Evolutionary conservation across 2,329 filamentous ascomycete genomes (phyloP).

Genomic region (Drechslera avenae): DNA sequence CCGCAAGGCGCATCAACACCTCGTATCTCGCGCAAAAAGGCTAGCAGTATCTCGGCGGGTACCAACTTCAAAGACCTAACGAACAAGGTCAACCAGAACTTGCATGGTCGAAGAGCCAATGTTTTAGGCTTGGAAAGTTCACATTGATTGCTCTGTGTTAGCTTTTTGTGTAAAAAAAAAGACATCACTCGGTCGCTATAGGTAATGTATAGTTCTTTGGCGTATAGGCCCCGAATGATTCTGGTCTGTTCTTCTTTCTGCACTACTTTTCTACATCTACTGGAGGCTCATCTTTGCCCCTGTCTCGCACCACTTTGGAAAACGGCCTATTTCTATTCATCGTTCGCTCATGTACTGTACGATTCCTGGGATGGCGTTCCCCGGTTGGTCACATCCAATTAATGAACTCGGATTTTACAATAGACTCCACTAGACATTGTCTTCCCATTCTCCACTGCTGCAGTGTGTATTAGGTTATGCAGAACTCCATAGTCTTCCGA

Average conservation of each 20-base stretch:
- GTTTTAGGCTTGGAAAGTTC: slow-evolving; percentile 54
- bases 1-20: slow-evolving; percentile 43
- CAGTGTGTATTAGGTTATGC: too few relatives aligned
- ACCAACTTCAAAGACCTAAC: slow-evolving; percentile 53
- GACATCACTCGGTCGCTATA: slow-evolving; percentile 24
- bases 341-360: slow-evolving; percentile 34
- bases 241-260: slow-evolving; percentile 29
- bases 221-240: slow-evolving; percentile 21
- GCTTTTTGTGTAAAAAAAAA: slow-evolving; percentile 20
- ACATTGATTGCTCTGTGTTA: slow-evolving; percentile 30
- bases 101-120: slow-evolving; percentile 53
- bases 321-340: slow-evolving; percentile 1
- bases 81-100: slow-evolving; percentile 53
- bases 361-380: slow-evolving; percentile 28
- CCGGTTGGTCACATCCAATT: slow-evolving; percentile 24
- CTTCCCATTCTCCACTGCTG: background rate
- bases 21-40: slow-evolving; percentile 51
- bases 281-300: slow-evolving; percentile 7
- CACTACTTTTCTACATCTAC: slow-evolving; percentile 28
- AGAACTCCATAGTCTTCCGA: too few relatives aligned
- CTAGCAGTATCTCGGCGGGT: slow-evolving; percentile 45
- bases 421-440: background rate
- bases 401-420: slow-evolving; percentile 27
- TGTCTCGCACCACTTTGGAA: slow-evolving; percentile 13
- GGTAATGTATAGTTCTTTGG: slow-evolving; percentile 43